phyloP scores from a whole-genome alignment of 2,329 filamentous ascomycete species.

The Xenoacremonium recifei region DNA sequence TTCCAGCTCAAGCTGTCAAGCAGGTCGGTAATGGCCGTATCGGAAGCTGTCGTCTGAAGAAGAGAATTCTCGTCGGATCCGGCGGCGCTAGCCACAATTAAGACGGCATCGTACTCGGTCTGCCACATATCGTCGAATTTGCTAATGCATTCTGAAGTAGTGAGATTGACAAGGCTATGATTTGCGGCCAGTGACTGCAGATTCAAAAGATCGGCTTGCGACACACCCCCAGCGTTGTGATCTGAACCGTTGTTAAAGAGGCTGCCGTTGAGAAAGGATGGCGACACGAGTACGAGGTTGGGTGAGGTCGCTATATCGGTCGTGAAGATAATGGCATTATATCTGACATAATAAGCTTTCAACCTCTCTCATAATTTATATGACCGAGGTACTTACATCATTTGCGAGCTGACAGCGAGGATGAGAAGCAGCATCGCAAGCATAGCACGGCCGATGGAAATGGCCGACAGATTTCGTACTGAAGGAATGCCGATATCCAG shows the following conservation, averaged over 20 bases:
- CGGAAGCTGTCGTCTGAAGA: constrained; percentile 30
- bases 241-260: constrained; percentile 6
- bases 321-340: constrained; percentile 51
- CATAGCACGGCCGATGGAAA: constrained; percentile 39
- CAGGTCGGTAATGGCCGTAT: constrained; percentile 18
- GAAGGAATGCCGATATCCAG: constrained; percentile 55
- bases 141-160: constrained; percentile 8
- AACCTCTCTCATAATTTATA: not conserved
- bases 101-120: constrained; percentile 10
- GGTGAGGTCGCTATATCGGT: constrained; percentile 29
- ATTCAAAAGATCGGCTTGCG: constrained; percentile 7
- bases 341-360: constrained; percentile 33
- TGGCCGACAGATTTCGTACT: constrained; percentile 45
- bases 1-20: constrained; percentile 6
- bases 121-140: constrained; percentile 13
- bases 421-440: constrained; percentile 40
- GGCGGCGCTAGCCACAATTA: constrained; percentile 2
- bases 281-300: constrained; percentile 14
- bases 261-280: constrained; percentile 9
- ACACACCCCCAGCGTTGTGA: constrained; percentile 6
- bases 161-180: constrained; percentile 8
- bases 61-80: constrained; percentile 22
- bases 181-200: constrained; percentile 11
- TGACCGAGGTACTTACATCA: constrained; percentile 41
- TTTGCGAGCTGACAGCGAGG: constrained; percentile 43